These are phyloP conservation scores for Rhodosporidiobolus sp. DNA, from an alignment of 768 basidiomycete species.

Conservation along the genomic window DNA sequence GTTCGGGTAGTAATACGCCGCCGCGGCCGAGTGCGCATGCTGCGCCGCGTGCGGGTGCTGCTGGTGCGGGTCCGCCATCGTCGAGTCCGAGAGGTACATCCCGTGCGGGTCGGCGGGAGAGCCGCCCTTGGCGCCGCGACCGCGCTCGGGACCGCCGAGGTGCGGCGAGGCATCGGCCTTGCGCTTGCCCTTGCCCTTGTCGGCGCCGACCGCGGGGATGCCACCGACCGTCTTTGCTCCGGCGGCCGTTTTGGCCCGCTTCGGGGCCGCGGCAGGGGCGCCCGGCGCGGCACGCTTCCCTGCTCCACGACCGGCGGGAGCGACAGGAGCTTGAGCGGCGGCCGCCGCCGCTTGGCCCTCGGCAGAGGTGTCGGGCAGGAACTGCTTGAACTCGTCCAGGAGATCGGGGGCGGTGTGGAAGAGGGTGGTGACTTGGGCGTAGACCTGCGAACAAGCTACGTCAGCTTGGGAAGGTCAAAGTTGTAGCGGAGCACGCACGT, in stretches of 20 bases:
- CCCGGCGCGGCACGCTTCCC: slow-evolving; percentile 22
- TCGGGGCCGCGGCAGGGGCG: neutral
- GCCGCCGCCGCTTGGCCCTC: slow-evolving; percentile 7
- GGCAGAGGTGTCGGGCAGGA: slow-evolving; percentile 40
- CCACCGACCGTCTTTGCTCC: neutral
- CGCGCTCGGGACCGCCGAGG: neutral
- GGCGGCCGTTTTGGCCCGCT: slow-evolving; percentile 15
- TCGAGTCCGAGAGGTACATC: slow-evolving; percentile 24
- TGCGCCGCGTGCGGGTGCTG: slow-evolving; percentile 1
- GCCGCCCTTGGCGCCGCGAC: slow-evolving; percentile 10
- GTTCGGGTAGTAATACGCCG: slow-evolving; percentile 17
- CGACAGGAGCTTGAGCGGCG: neutral
- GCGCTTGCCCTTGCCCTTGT: slow-evolving; percentile 31
- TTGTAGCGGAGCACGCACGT: slow-evolving; percentile 51
- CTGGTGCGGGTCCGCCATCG: slow-evolving; percentile 2
- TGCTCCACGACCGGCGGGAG: neutral
- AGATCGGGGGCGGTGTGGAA: slow-evolving; percentile 39
- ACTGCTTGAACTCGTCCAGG: slow-evolving; percentile 43
- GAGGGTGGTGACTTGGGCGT: slow-evolving; percentile 41
- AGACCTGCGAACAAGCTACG: slow-evolving; percentile 21
- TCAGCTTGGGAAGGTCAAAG: neutral
- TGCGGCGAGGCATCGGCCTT: slow-evolving; percentile 22
- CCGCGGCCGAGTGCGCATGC: slow-evolving; percentile 16
- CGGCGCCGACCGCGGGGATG: neutral
- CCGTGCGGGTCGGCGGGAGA: slow-evolving; percentile 14